Evolutionary conservation across 768 basidiomycete species (phyloP).

Genomic region (Pulveroboletus sp.): DNA sequence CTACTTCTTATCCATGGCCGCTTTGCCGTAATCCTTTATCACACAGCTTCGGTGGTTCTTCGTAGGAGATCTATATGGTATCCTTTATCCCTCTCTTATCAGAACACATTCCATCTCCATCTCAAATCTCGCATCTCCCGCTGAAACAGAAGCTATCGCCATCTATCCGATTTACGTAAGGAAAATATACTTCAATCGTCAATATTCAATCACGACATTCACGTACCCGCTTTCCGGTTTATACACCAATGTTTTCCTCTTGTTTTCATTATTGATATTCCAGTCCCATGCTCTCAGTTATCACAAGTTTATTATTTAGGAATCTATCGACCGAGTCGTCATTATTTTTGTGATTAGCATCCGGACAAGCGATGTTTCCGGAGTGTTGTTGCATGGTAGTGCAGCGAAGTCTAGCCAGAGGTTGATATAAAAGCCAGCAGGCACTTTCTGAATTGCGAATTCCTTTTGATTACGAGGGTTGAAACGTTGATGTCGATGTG

Average conservation of each 20-base stretch:
- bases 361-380: not conserved
- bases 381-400: too few relatives aligned
- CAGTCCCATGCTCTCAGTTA: slow-evolving; percentile 6
- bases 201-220: slow-evolving; percentile 9
- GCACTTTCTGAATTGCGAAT: too few relatives aligned
- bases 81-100: not conserved
- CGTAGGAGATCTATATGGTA: slow-evolving; percentile 7
- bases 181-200: slow-evolving; percentile 5
- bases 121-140: not conserved
- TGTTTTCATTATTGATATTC: slow-evolving; percentile 11
- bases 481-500: too few relatives aligned
- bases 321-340: slow-evolving; percentile 14
- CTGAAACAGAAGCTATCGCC: slow-evolving; percentile 5
- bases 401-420: too few relatives aligned
- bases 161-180: slow-evolving; percentile 2
- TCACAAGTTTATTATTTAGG: slow-evolving; percentile 3
- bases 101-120: not conserved
- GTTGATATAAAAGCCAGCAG: not conserved
- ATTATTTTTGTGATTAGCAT: not conserved
- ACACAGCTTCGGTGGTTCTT: not conserved
- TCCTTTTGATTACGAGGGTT: not conserved
- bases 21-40: not conserved
- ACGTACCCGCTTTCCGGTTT: slow-evolving; percentile 10
- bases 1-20: not conserved
- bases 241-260: slow-evolving; percentile 12